Evolutionary conservation across 352 stramenopile genomes (phyloP).

Genomic region (Bremia lactucae): DNA sequence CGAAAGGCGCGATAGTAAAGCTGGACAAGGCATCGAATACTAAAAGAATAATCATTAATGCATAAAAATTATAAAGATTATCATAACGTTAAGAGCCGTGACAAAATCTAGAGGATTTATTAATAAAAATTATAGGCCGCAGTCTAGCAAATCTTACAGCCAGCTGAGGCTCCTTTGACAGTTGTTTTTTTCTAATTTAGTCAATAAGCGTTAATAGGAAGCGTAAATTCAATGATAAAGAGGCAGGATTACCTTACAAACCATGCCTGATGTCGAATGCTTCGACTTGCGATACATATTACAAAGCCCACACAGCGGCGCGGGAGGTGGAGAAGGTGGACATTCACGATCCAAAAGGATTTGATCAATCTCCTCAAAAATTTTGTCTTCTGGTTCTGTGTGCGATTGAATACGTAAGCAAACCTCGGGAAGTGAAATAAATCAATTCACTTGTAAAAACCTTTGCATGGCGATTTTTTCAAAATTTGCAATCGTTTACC

Average conservation of each 20-base stretch:
- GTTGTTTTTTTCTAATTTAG: not conserved
- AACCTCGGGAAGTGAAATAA: not conserved
- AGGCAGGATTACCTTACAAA: constrained; percentile 13
- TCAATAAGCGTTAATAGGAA: not conserved
- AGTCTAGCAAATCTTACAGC: not conserved
- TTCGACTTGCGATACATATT: constrained; percentile 14
- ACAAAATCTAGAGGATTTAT: no score
- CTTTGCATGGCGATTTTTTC: constrained; percentile 31
- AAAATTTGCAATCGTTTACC: constrained; percentile 33
- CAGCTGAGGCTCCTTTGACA: not conserved
- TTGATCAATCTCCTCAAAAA: constrained; percentile 65
- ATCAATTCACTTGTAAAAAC: constrained; percentile 28
- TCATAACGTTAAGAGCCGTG: no score
- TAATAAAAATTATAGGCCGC: no score
- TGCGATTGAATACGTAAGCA: not conserved
- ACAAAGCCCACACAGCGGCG: constrained; percentile 29
- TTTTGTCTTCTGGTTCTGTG: constrained; percentile 62
- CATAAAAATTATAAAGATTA: no score
- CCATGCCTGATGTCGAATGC: constrained; percentile 6
- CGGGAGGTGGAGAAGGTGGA: constrained; percentile 24
- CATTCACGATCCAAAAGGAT: constrained; percentile 46
- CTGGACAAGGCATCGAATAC: no score
- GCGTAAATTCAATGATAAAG: not conserved
- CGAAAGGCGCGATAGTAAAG: no score
- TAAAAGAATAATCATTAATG: no score